Conservation (phyloP, 768 basidiomycete species). For the Kwoniella sp. region DNA sequence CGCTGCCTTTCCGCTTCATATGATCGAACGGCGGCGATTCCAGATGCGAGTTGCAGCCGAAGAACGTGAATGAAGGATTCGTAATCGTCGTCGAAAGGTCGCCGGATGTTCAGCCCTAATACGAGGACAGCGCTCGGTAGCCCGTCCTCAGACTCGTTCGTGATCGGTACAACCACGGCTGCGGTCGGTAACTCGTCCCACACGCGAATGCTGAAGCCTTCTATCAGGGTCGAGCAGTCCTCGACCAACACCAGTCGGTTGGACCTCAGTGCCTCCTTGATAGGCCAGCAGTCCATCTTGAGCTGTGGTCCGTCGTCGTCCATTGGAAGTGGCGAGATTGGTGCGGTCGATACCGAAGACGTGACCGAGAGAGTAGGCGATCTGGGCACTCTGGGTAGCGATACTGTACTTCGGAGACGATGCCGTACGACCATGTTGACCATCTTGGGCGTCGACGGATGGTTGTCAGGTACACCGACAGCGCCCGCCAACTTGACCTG, state of each 20-base stretch:
- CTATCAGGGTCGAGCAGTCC: slow-evolving; percentile 35
- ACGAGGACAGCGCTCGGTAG: slow-evolving; percentile 37
- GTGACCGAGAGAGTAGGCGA: slow-evolving; percentile 40
- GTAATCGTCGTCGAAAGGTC: slow-evolving; percentile 45
- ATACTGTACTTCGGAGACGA: neutral
- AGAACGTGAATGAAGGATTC: slow-evolving; percentile 34
- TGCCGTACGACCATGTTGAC: slow-evolving; percentile 9
- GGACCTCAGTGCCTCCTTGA: slow-evolving; percentile 34
- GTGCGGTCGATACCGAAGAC: slow-evolving; percentile 18
- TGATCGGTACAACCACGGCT: slow-evolving; percentile 40
- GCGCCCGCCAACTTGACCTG: slow-evolving; percentile 33
- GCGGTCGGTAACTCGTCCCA: slow-evolving; percentile 45
- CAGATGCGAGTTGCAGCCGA: slow-evolving; percentile 40
- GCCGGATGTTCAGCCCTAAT: slow-evolving; percentile 38
- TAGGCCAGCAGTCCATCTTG: slow-evolving; percentile 33
- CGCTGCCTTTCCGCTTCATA: slow-evolving; percentile 42
- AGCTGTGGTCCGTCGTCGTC: neutral
- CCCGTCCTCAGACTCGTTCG: slow-evolving; percentile 40
- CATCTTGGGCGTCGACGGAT: slow-evolving; percentile 24
- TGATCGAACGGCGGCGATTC: slow-evolving; percentile 38
- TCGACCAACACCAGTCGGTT: slow-evolving; percentile 36
- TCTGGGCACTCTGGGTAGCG: neutral
- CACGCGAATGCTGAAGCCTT: slow-evolving; percentile 33
- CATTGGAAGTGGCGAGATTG: neutral
- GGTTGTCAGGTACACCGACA: slow-evolving; percentile 37